Evolutionary conservation across 202 grass and related monocot species (phyloP), one percentile per base, ranked within the genome.

Genomic region (Schoenoplectus tabernaemontani): DNA sequence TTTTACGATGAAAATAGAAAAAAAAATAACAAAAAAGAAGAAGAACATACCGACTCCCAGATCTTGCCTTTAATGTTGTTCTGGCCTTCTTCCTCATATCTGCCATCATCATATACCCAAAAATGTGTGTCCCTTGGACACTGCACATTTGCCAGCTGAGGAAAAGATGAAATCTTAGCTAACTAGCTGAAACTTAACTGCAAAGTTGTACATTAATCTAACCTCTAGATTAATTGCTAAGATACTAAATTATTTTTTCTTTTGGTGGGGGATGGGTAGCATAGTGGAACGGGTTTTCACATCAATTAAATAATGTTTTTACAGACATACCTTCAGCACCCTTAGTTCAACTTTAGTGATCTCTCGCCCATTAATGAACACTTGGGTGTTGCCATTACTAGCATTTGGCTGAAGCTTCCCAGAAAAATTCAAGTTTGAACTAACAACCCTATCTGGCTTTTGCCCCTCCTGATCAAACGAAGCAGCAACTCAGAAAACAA

Each of bases 71-170:
- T 98, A 80, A 98, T 98, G 47, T 98, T 98, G 47, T 98, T 98
- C 87, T 98, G 95, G 23, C 95, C 95, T 94, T 98, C 95, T 89
- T 98, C 95, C 86, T 98, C 95, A 4, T 98, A 98, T 15, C 89
- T 78, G 6, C 95, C 95, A 80, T 98, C 95, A 76, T 92, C 83
- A 72, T 98, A 98, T 20, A 98, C 95, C 95, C 95, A 98, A 59
- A 98, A 98, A 81, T 98, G 95, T 71, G 95, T 98, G 80, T 88
- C 95, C 72, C 88, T 90, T 59, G 95, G 95, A 57, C 95, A 98
- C 33, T 98, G 94, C 33, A 97, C 94, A 78, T 90, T 87, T 64
- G 91, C 91, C 59, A 97, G 13, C 94, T 97, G 79, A 41, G 84
- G 50, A 64, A 64, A 78, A 73, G 33, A 77, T 7, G n/a, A 47